Conservation (phyloP, 805 yeast species). For the Yamadazyma olivae region DNA sequence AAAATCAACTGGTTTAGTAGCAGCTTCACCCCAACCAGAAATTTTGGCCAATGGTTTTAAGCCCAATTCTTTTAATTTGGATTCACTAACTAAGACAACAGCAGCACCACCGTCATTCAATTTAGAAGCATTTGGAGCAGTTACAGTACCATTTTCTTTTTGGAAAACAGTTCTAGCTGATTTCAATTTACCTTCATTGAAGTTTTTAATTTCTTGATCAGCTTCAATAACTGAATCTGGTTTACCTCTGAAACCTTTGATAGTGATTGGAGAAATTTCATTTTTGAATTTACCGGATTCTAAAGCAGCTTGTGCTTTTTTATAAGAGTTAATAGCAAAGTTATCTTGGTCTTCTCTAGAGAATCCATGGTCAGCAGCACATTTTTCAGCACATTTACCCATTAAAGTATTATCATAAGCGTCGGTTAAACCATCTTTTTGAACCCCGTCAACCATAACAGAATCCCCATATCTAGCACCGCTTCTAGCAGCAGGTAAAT, state of each 20-base stretch:
- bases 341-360: conserved; percentile 88
- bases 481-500: conserved; percentile 61
- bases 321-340: conserved; percentile 81
- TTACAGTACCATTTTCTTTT: conserved; percentile 86
- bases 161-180: conserved; percentile 91
- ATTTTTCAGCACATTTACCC: conserved; percentile 98
- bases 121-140: conserved; percentile 96
- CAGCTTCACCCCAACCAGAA: conserved; percentile 98
- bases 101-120: conserved; percentile 99
- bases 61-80: conserved; percentile 79
- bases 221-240: conserved; percentile 47
- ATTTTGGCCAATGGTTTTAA: conserved; percentile 88
- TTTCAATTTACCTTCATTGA: conserved; percentile 73
- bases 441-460: conserved; percentile 78
- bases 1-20: conserved; percentile 90
- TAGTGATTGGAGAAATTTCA: conserved; percentile 85
- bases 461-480: conserved; percentile 92
- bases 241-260: conserved; percentile 87
- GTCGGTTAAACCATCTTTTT: conserved; percentile 90
- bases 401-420: conserved; percentile 85
- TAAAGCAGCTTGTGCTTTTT: conserved; percentile 80
- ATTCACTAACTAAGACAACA: conserved; percentile 78
- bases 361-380: conserved; percentile 77
- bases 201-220: conserved; percentile 83
- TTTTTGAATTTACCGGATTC: conserved; percentile 71